Evolutionary conservation across 495 filamentous ascomycete genomes (phyloP), one percentile per base, ranked within the genome.

Genomic region (Xylaria grammica): DNA sequence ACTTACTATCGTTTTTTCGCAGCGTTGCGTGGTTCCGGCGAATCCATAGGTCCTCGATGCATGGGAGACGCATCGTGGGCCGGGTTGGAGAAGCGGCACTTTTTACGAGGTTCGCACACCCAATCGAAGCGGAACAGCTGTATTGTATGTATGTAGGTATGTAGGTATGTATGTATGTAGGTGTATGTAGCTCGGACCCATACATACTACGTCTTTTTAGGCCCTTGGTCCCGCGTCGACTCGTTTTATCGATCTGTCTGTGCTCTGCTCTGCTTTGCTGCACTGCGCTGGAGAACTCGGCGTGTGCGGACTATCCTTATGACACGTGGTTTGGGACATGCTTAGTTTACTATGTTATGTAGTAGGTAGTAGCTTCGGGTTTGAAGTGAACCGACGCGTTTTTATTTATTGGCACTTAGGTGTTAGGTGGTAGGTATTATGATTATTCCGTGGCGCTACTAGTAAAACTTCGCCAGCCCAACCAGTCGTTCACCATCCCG

Each of bases 51-150:
- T 46, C 19, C 42, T 48, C 27, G 56, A 24, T 11, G 9, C 9
- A 15, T 36, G 6, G 34, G 34, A 24, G 45, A 24, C 20, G 3
- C 3, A 24, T 20, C 45, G 20, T 30, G 38, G 17, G 30, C 54
- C 26, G 17, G 36, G 11, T 8, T 17, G 5, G 24, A 19, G 3
- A 17, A 11, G 11, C 22, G 56, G 27, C 27, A 36, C 22, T 2
- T 15, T 59, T 40, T 59, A 34, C 40, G 26, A 40, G 9, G 26
- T 57, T 30, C 46, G 15, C 5, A 17, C 42, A 15, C 10, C 60
- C 60, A 63, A 63, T 55, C 5, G 40, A 42, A 63, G 27, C 27
- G n/a, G 50, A 63, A 63, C 60, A 63, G 60, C 60, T 63, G 60
- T 63, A 30, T n/a, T n/a, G n/a, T n/a, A n/a, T 36, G 11, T 36